Evolutionary conservation across 306 rosid species (phyloP).

Genomic region (Morella rubra): DNA sequence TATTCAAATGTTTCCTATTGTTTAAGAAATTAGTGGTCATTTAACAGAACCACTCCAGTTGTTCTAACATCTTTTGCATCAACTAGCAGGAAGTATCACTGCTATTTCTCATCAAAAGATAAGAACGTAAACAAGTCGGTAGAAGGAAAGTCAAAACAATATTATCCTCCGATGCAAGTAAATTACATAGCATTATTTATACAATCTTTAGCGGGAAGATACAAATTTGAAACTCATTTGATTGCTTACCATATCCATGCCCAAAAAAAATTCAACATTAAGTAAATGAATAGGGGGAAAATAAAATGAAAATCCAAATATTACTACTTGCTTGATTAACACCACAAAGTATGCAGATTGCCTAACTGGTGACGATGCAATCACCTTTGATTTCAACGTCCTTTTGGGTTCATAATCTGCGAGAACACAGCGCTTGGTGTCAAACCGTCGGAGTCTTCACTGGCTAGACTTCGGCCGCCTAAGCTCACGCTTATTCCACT

Average conservation of each 20-base stretch:
- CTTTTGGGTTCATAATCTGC: conserved; percentile 99
- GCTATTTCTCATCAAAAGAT: background rate
- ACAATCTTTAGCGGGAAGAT: conserved; percentile 35
- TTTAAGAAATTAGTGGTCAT: background rate
- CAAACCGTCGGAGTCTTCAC: conserved; percentile 93
- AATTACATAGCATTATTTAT: conserved; percentile 28
- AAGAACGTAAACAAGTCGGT: too few species aligned
- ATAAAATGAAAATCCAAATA: conserved; percentile 26
- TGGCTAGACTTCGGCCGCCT: conserved; percentile 96
- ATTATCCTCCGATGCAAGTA: conserved; percentile 7
- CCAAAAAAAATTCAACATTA: conserved; percentile 26
- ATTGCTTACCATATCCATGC: conserved; percentile 33
- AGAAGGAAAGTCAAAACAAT: background rate
- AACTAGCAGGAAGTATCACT: background rate
- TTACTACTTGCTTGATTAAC: conserved; percentile 24
- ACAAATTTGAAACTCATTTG: conserved; percentile 46
- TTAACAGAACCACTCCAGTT: background rate
- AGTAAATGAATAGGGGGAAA: conserved; percentile 25
- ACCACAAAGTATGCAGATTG: conserved; percentile 21
- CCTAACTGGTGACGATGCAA: conserved; percentile 14
- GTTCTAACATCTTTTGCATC: background rate
- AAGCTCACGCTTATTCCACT: conserved; percentile 94
- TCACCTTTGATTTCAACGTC: conserved; percentile 56
- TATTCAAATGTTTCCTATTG: background rate
- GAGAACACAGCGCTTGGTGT: conserved; percentile 98